phyloP scores from a whole-genome alignment of 2,329 filamentous ascomycete genomes.

The Orbilia oligospora region DNA sequence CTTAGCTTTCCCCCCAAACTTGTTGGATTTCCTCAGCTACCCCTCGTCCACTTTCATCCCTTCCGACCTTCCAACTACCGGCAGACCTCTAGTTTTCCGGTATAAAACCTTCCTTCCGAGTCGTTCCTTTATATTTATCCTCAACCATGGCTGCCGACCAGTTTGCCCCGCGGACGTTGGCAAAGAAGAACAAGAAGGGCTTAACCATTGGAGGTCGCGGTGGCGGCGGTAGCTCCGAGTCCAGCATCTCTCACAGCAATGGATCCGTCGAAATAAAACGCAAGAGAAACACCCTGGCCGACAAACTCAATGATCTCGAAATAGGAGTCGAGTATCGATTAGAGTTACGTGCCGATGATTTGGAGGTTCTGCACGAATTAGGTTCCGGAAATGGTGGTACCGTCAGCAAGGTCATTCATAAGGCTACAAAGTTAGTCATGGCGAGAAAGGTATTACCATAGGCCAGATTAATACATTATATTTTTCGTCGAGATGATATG shows the following conservation, averaged over 20 bases:
- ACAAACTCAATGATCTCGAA: constrained; percentile 79
- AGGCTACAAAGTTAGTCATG: constrained; percentile 95
- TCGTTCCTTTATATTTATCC: constrained; percentile 6
- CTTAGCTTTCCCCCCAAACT: constrained; percentile 58
- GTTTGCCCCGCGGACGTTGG: constrained; percentile 76
- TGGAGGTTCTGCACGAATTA: constrained; percentile 93
- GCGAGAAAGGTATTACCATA: constrained; percentile 83
- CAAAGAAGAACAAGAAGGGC: constrained; percentile 94
- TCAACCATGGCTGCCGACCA: constrained; percentile 58
- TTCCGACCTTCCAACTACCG: constrained; percentile 24
- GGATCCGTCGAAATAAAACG: constrained; percentile 76
- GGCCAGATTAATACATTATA: constrained; percentile 8
- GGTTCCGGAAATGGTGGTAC: constrained; percentile 97
- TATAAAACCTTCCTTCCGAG: constrained; percentile 18
- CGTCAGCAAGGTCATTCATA: constrained; percentile 97
- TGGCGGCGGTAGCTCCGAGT: constrained; percentile 75
- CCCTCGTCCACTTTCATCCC: constrained; percentile 45
- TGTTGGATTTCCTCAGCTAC: constrained; percentile 60
- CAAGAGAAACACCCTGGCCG: constrained; percentile 72
- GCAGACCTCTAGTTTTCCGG: constrained; percentile 14
- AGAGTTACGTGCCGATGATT: constrained; percentile 89
- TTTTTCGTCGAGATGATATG: background rate
- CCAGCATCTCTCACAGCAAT: constrained; percentile 78
- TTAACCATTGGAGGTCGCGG: constrained; percentile 84
- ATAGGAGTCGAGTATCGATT: constrained; percentile 98